Percentiles rank a stretch among this genome's conserved stretches.
Evolutionary conservation across 768 basidiomycete genomes (phyloP).

Genomic region (Termitomyces sp.): DNA sequence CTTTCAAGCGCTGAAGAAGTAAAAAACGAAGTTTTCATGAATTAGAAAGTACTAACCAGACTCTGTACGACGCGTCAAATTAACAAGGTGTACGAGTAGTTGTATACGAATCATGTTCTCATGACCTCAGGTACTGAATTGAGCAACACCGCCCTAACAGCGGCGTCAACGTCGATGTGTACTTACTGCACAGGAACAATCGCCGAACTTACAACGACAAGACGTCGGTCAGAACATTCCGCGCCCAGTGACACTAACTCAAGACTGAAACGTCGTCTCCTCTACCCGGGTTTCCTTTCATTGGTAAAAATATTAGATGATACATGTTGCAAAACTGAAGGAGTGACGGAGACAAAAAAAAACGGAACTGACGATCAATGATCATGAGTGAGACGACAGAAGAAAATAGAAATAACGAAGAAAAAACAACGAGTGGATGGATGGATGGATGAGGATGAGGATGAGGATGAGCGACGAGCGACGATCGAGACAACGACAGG

Average conservation of each 20-base stretch:
- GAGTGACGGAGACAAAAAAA: not conserved
- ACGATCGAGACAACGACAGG: not conserved
- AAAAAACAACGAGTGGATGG: not conserved
- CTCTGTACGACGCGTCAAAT: slow-evolving; percentile 11
- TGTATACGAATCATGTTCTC: not conserved
- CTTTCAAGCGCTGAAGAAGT: slow-evolving; percentile 14
- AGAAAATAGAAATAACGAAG: not conserved
- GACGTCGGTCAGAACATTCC: too few species aligned
- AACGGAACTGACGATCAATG: too few species aligned
- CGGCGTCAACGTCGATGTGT: too few species aligned
- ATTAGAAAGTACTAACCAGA: slow-evolving; percentile 12
- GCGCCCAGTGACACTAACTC: not conserved
- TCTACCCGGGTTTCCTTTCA: not conserved
- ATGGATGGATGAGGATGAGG: too few species aligned
- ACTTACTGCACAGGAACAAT: too few species aligned
- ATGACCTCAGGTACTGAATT: not conserved
- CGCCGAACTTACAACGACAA: not conserved
- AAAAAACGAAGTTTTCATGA: slow-evolving; percentile 7
- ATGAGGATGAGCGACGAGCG: not conserved
- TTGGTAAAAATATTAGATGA: not conserved
- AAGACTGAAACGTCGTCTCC: not conserved
- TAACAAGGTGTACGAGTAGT: slow-evolving; percentile 4
- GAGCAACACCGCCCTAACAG: too few species aligned
- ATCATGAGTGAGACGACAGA: not conserved
- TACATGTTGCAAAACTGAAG: not conserved